Base-by-base conservation (phyloP, 176 grass and related monocot species). In the Elaeis guineensis region DNA sequence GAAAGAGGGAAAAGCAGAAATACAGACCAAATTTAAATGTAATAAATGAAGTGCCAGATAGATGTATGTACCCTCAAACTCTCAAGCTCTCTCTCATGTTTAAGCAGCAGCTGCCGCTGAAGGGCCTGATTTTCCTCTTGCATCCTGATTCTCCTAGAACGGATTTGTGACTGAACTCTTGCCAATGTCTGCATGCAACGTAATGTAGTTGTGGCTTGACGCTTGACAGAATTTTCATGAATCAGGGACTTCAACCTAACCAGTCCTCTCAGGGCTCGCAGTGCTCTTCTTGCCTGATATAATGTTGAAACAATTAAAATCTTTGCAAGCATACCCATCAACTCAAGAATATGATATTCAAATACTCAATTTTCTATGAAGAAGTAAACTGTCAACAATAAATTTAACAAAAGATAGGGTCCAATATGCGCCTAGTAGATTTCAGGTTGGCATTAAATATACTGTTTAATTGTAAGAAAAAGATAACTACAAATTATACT, bases 111-210 rank as follows among this genome's bases (percentile, higher is more conserved):
- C 72, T 98, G 93, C 1, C 82, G 68, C 28, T 92, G 87, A 57
- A 98, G 79, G 44, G 88, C 93, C 61, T 98, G 93, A 57, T 98
- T 98, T 77, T 98, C 93, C 63, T 98, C 93, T 0, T 81, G 77
- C 84, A 98, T 92, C 64, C 86, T 86, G 26, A 83, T 79, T 70
- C 93, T 90, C 74, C 84, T 89, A 17, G 77, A 72, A 22, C 76
- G 82, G 52, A 98, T 98, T 51, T 98, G 88, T 55, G 87, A 85
- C 54, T 98, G 93, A 55, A 98, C 82, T 12, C 93, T 84, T 4
- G 88, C 82, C 52, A 98, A 71, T 54, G 93, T 98, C 67, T 98
- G 93, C 84, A 98, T 98, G 63, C 88, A 92, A 6, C 88, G 72
- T 59, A 98, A 65, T 17, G 93, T 89, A 68, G 80, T 98, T 32